A percentile compares a stretch with the other conserved stretches of the same genome.
Conservation (phyloP, 2,329 filamentous ascomycete species). For the Monilinia laxa region DNA sequence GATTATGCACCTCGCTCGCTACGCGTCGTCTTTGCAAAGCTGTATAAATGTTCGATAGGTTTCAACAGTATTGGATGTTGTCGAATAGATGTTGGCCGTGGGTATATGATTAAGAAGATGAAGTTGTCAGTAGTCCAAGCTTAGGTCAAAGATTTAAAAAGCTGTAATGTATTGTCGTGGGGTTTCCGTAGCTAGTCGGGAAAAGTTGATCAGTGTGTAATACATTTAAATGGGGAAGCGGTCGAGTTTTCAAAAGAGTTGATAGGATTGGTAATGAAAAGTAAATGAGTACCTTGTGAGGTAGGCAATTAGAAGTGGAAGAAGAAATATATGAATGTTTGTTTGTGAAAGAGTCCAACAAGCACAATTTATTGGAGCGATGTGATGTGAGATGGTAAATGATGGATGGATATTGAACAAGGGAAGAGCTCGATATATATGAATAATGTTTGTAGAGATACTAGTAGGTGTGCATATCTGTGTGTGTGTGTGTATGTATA, state of each 20-base stretch:
- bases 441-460: neutral
- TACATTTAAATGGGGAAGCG: neutral
- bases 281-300: neutral
- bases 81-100: neutral
- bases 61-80: neutral
- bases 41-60: neutral
- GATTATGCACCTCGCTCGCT: neutral
- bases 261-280: slow-evolving; percentile 11
- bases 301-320: neutral
- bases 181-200: slow-evolving; percentile 5
- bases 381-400: no score
- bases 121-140: neutral
- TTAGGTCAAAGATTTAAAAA: neutral
- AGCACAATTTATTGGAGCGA: neutral
- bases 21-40: neutral
- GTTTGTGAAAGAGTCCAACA: neutral
- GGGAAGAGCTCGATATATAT: neutral
- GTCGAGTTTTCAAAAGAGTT: slow-evolving; percentile 2
- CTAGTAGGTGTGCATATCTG: neutral
- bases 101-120: neutral
- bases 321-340: neutral
- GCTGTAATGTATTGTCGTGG: neutral
- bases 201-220: slow-evolving; percentile 7
- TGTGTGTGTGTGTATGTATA: neutral
- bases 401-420: neutral